Conservation (phyloP, 371 early-diverging fungal species). For the Rhizomucor pusillus region DNA sequence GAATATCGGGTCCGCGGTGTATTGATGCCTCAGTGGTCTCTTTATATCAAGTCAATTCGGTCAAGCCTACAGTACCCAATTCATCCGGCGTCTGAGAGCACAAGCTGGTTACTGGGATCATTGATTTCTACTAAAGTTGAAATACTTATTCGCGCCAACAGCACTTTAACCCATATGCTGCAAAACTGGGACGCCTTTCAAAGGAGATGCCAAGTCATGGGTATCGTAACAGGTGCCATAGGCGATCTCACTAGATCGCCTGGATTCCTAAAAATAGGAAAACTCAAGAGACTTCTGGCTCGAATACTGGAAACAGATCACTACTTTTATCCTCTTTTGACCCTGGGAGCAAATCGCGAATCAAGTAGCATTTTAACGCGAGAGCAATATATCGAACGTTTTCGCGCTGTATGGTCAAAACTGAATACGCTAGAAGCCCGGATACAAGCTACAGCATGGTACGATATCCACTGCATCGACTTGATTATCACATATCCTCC, state of each 20-base stretch:
- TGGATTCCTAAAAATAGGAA: slow-evolving; percentile 62
- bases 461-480: slow-evolving; percentile 45
- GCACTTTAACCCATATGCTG: slow-evolving; percentile 33
- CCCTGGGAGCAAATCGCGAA: slow-evolving; percentile 10
- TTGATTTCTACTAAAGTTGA: slow-evolving; percentile 28
- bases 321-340: slow-evolving; percentile 44
- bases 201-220: slow-evolving; percentile 42
- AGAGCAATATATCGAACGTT: slow-evolving; percentile 16
- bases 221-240: slow-evolving; percentile 29
- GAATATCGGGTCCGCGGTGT: slow-evolving; percentile 72
- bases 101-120: slow-evolving; percentile 16
- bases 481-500: slow-evolving; percentile 12
- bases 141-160: slow-evolving; percentile 30
- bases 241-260: slow-evolving; percentile 44
- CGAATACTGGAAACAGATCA: slow-evolving; percentile 71
- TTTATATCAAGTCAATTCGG: slow-evolving; percentile 5
- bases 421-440: slow-evolving; percentile 27
- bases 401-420: slow-evolving; percentile 33
- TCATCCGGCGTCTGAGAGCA: background rate
- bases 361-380: background rate
- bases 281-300: slow-evolving; percentile 63
- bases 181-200: slow-evolving; percentile 44
- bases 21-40: slow-evolving; percentile 15
- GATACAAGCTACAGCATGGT: slow-evolving; percentile 49
- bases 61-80: slow-evolving; percentile 4